These are phyloP conservation scores for Vicia villosa DNA, from an alignment of 306 rosid genomes.

Conservation along the genomic window DNA sequence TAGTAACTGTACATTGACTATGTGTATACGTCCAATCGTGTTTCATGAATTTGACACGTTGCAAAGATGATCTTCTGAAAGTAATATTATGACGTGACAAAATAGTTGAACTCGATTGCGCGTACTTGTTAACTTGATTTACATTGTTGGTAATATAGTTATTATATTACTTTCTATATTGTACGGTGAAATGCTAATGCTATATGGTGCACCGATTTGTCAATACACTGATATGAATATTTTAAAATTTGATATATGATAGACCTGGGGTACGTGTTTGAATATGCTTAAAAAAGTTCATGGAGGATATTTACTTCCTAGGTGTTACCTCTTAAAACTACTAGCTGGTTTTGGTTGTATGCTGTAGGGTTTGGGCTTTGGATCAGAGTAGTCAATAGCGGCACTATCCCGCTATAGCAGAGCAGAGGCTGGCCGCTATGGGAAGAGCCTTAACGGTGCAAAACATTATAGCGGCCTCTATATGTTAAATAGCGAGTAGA, in stretches of 20 bases:
- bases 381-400: no score
- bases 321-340: not conserved
- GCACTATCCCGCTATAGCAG: no score
- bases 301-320: not conserved
- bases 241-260: not conserved
- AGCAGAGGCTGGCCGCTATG: no score
- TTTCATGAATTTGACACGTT: not conserved
- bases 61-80: not conserved
- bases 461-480: no score
- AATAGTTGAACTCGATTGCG: no score
- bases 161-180: not conserved
- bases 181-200: not conserved
- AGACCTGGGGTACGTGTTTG: not conserved
- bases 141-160: not conserved
- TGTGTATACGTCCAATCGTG: not conserved
- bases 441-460: no score
- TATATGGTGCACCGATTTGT: not conserved
- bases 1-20: not conserved
- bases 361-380: slow-evolving; percentile 1
- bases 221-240: not conserved
- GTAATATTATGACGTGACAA: no score
- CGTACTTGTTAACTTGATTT: not conserved
- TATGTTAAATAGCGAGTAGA: no score
- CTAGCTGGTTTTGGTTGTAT: slow-evolving; percentile 1
- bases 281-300: not conserved